These are phyloP conservation scores for Metschnikowia chrysomelidarum DNA, from an alignment of 805 yeast genomes.

Conservation along the genomic window DNA sequence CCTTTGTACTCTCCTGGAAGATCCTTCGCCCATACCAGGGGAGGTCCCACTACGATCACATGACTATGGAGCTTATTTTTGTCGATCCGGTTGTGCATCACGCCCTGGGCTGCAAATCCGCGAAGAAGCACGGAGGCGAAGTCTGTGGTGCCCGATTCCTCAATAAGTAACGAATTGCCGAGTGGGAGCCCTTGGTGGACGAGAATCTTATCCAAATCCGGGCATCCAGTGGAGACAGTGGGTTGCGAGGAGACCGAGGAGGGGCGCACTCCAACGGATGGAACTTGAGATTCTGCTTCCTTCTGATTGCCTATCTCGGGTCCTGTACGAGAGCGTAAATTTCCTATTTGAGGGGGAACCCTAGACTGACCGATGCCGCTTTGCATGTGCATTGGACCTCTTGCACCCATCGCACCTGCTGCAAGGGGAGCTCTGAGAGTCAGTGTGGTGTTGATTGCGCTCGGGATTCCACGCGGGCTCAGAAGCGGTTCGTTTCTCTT, in stretches of 20 bases:
- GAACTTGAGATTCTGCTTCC: constrained; percentile 37
- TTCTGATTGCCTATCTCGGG: background rate
- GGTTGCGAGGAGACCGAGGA: constrained; percentile 74
- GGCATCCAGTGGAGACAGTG: constrained; percentile 76
- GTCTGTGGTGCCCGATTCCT: constrained; percentile 88
- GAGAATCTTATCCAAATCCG: constrained; percentile 70
- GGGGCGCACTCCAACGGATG: constrained; percentile 56
- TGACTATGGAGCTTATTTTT: constrained; percentile 44
- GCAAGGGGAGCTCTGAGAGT: constrained; percentile 6
- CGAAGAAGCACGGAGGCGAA: constrained; percentile 70
- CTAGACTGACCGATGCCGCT: background rate
- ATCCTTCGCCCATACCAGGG: constrained; percentile 59
- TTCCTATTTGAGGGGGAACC: background rate
- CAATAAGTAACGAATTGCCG: constrained; percentile 66
- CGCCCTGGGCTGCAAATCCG: constrained; percentile 74
- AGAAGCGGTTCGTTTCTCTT: constrained; percentile 51
- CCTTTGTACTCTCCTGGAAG: constrained; percentile 80
- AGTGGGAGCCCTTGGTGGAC: constrained; percentile 85
- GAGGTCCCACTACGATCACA: constrained; percentile 60
- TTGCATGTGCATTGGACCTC: constrained; percentile 1
- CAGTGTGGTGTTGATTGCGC: constrained; percentile 1
- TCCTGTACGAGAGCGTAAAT: background rate
- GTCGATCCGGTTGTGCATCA: constrained; percentile 57
- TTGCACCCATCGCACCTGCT: constrained; percentile 3
- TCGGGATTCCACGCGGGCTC: constrained; percentile 9